Conservation (phyloP, 2,329 filamentous ascomycete species). For the Pseudocercospora macadamiae region DNA sequence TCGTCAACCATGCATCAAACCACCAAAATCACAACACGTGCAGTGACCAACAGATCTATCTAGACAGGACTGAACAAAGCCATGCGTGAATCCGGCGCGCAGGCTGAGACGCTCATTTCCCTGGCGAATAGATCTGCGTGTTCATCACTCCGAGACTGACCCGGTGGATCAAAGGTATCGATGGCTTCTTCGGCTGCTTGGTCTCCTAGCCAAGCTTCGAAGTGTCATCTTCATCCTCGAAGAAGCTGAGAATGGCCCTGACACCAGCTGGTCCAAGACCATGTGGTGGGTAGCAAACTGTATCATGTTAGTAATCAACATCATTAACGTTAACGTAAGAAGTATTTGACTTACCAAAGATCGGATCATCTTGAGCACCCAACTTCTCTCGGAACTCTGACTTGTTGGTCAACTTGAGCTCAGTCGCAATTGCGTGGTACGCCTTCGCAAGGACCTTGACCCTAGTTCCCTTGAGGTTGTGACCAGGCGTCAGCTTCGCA, state of each 20-base stretch:
- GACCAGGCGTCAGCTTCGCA: conserved; percentile 72
- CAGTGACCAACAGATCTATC: no score
- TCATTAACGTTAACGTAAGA: no score
- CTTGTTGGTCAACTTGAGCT: conserved; percentile 81
- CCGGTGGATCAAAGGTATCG: background rate
- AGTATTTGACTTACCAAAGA: conserved; percentile 65
- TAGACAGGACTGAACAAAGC: background rate
- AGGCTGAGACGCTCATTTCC: no score
- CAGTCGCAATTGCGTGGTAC: conserved; percentile 79
- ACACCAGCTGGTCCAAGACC: conserved; percentile 81
- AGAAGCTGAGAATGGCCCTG: conserved; percentile 86
- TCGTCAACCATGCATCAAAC: no score
- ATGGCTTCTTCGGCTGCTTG: conserved; percentile 7
- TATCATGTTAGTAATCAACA: conserved; percentile 6
- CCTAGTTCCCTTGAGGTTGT: conserved; percentile 78
- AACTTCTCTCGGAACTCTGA: conserved; percentile 90
- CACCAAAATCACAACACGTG: no score
- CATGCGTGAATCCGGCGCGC: no score
- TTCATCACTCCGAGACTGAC: background rate
- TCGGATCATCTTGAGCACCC: conserved; percentile 78
- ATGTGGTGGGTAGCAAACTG: conserved; percentile 82
- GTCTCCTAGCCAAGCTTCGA: conserved; percentile 24
- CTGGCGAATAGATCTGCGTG: background rate
- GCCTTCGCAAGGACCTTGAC: conserved; percentile 80
- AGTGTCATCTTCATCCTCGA: conserved; percentile 66